A percentile compares a stretch with the other conserved stretches of the same genome.
phyloP scores from a whole-genome alignment of 306 rosid species.

The Parietaria judaica region DNA sequence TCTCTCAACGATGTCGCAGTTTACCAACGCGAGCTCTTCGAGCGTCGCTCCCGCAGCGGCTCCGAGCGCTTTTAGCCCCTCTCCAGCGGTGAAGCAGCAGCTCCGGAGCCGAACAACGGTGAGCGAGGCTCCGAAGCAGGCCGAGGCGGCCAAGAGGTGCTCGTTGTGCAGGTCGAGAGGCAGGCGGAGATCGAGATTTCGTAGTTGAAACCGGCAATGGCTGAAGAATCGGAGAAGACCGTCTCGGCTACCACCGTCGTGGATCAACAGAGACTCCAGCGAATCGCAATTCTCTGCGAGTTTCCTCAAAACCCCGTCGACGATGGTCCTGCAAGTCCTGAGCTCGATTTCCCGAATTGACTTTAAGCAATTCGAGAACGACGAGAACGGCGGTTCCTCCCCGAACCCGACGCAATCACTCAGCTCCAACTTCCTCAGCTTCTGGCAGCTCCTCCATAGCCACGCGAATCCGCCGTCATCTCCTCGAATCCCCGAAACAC shows the following conservation, averaged over 20 bases:
- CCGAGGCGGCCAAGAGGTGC: slow-evolving; percentile 49
- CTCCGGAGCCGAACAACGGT: slow-evolving; percentile 61
- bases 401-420: slow-evolving; percentile 61
- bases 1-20: slow-evolving; percentile 79
- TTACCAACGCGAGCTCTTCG: slow-evolving; percentile 66
- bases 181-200: slow-evolving; percentile 58
- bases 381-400: slow-evolving; percentile 56
- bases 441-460: slow-evolving; percentile 65
- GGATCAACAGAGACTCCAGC: slow-evolving; percentile 51
- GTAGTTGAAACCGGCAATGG: slow-evolving; percentile 29
- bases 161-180: slow-evolving; percentile 75
- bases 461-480: slow-evolving; percentile 62
- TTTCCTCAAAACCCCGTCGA: slow-evolving; percentile 53
- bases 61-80: slow-evolving; percentile 59
- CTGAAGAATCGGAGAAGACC: slow-evolving; percentile 49
- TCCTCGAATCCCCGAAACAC: slow-evolving; percentile 44
- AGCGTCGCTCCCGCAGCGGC: slow-evolving; percentile 35
- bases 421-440: slow-evolving; percentile 44
- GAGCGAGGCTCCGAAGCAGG: slow-evolving; percentile 30
- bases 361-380: slow-evolving; percentile 46
- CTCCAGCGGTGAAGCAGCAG: slow-evolving; percentile 71
- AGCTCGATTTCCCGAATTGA: slow-evolving; percentile 54
- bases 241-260: slow-evolving; percentile 83
- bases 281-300: slow-evolving; percentile 43
- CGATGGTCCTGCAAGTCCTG: slow-evolving; percentile 67